Evolutionary conservation across 2,329 filamentous ascomycete genomes (phyloP).

Genomic region (Penicillium sp.): DNA sequence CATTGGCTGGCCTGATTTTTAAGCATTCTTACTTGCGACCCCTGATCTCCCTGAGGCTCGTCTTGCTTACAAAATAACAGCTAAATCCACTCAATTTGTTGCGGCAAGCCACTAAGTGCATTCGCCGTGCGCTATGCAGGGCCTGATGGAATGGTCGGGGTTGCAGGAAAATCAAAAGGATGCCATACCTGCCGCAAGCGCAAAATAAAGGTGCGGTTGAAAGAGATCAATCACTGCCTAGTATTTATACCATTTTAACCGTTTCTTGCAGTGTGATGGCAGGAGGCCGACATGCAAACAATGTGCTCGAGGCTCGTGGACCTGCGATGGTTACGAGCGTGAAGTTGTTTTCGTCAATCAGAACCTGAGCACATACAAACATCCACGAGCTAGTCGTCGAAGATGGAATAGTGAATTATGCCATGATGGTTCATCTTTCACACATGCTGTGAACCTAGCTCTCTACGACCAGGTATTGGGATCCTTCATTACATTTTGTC

Average conservation of each 20-base stretch:
- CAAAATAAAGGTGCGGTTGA: conserved; percentile 1
- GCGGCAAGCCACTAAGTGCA: neutral
- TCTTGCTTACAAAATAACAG: neutral
- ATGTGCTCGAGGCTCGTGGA: conserved; percentile 4
- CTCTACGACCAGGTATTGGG: conserved; percentile 7
- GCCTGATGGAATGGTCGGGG: neutral
- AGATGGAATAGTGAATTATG: no score
- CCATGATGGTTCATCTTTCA: neutral
- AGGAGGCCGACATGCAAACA: conserved; percentile 6
- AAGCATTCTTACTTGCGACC: neutral
- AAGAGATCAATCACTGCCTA: no score
- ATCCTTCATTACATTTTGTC: conserved; percentile 9
- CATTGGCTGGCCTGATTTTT: neutral
- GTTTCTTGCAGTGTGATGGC: conserved; percentile 4
- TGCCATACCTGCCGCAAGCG: conserved; percentile 12
- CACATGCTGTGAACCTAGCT: conserved; percentile 2
- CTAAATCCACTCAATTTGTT: neutral
- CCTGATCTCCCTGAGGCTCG: no score
- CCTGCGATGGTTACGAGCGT: conserved; percentile 2
- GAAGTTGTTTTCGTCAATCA: conserved; percentile 1
- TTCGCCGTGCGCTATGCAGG: neutral
- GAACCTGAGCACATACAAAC: neutral
- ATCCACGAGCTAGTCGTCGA: no score
- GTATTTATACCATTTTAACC: neutral
- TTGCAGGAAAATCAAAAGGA: conserved; percentile 10